Evolutionary conservation across 805 yeast genomes (phyloP).

Genomic region (Monosporozyma siamensis): DNA sequence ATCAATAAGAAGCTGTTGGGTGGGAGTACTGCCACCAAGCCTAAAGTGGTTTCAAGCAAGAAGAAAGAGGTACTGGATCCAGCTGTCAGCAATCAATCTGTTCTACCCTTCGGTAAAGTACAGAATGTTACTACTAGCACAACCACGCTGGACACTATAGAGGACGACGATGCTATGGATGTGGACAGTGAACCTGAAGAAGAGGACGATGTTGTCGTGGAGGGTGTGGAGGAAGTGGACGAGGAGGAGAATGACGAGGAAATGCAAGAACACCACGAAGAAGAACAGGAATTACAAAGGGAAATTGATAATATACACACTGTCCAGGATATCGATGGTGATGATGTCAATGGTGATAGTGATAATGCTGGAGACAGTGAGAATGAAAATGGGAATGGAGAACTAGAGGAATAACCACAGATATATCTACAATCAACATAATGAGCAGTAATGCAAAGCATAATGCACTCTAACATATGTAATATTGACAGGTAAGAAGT

Average conservation of each 20-base stretch:
- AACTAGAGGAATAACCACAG: too few relatives aligned
- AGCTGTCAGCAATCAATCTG: slow-evolving; percentile 9
- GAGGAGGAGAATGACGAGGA: slow-evolving; percentile 8
- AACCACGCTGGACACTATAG: slow-evolving; percentile 3
- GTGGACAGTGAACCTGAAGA: slow-evolving; percentile 10
- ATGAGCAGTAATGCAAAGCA: too few relatives aligned
- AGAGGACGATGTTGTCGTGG: slow-evolving; percentile 12
- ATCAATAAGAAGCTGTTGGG: slow-evolving; percentile 11
- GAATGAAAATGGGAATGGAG: background rate
- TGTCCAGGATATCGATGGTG: background rate
- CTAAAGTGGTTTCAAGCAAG: background rate
- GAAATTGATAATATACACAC: background rate
- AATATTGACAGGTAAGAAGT: too few relatives aligned
- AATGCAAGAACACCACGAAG: slow-evolving; percentile 15
- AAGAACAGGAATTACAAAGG: background rate
- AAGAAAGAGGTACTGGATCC: background rate
- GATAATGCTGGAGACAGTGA: background rate
- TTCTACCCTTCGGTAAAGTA: slow-evolving; percentile 9
- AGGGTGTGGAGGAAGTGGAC: slow-evolving; percentile 13
- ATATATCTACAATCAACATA: too few relatives aligned
- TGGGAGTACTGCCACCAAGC: background rate
- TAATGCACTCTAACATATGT: too few relatives aligned
- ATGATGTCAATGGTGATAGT: background rate
- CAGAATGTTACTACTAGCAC: background rate
- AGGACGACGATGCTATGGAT: slow-evolving; percentile 9